Conservation (phyloP, 176 grass and related monocot genomes). For the Bolboschoenus planiculmis region DNA sequence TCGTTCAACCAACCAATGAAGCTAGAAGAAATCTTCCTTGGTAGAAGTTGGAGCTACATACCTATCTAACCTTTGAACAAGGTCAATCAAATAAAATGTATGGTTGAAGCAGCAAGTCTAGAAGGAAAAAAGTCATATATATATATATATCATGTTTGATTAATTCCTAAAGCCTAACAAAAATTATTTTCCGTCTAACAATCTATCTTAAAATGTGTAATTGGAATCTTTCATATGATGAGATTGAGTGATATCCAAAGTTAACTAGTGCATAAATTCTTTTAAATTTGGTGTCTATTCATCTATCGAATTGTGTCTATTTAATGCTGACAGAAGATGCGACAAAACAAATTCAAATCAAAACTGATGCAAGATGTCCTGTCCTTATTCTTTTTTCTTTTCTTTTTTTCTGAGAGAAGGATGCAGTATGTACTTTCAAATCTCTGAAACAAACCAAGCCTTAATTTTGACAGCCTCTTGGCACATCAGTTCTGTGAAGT, state of each 20-base stretch:
- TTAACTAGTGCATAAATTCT: neutral
- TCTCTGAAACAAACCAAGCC: neutral
- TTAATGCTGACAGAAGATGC: neutral
- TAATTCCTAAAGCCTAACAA: conserved; percentile 18
- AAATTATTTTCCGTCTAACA: conserved; percentile 22
- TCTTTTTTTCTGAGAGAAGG: neutral
- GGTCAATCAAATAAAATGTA: neutral
- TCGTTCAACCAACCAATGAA: conserved; percentile 12
- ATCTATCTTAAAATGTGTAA: neutral
- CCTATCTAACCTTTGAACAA: neutral
- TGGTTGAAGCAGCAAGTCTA: conserved; percentile 17
- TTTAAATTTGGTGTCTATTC: neutral
- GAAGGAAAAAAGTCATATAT: conserved; percentile 2
- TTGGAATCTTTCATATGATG: neutral
- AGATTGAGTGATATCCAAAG: neutral
- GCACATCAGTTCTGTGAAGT: neutral
- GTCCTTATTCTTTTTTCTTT: neutral
- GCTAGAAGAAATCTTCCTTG: neutral
- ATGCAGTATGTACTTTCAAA: neutral
- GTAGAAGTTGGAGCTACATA: neutral
- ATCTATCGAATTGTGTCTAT: neutral
- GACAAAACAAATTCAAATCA: neutral
- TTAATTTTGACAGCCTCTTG: neutral
- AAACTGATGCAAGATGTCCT: neutral
- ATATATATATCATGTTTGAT: neutral